phyloP scores from a whole-genome alignment of 495 filamentous ascomycete species.

The Penicillium robsamsonii region DNA sequence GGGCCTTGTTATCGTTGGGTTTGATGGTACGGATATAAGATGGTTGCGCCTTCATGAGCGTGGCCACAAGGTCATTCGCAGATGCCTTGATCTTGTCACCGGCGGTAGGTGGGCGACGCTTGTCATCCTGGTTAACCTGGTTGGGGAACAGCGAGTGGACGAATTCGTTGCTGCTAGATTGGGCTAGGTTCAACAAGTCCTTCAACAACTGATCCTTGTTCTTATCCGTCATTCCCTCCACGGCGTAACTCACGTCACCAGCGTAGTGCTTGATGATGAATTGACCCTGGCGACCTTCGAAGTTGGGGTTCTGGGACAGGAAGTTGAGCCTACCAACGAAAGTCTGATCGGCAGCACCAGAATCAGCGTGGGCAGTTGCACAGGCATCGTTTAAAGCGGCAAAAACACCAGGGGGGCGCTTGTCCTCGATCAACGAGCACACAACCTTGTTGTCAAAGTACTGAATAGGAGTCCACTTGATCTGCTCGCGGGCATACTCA shows the following conservation, averaged over 20 bases:
- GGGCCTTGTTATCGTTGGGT: slow-evolving; percentile 97
- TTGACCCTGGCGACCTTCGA: slow-evolving; percentile 87
- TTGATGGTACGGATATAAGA: slow-evolving; percentile 99
- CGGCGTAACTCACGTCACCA: slow-evolving; percentile 92
- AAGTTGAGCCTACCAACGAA: slow-evolving; percentile 91
- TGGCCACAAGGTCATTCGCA: slow-evolving; percentile 91
- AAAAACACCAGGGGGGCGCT: slow-evolving; percentile 89
- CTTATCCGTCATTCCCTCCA: slow-evolving; percentile 98
- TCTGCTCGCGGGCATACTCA: slow-evolving; percentile 94
- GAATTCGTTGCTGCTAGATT: slow-evolving; percentile 78
- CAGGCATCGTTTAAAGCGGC: slow-evolving; percentile 97
- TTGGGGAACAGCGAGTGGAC: slow-evolving; percentile 86
- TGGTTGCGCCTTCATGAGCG: slow-evolving; percentile 93
- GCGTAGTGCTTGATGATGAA: slow-evolving; percentile 99
- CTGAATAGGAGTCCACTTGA: slow-evolving; percentile 98
- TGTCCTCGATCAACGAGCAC: slow-evolving; percentile 93
- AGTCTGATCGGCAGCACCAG: slow-evolving; percentile 88
- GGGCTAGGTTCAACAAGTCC: slow-evolving; percentile 85
- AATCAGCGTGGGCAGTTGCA: slow-evolving; percentile 93
- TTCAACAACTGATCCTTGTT: slow-evolving; percentile 98
- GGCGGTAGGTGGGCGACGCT: slow-evolving; percentile 87
- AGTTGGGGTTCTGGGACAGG: slow-evolving; percentile 82
- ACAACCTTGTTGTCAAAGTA: slow-evolving; percentile 99
- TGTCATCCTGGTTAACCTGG: slow-evolving; percentile 93
- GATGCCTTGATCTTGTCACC: slow-evolving; percentile 97